Base-by-base conservation (phyloP, 306 rosid genomes). In the Clitoria ternatea region DNA sequence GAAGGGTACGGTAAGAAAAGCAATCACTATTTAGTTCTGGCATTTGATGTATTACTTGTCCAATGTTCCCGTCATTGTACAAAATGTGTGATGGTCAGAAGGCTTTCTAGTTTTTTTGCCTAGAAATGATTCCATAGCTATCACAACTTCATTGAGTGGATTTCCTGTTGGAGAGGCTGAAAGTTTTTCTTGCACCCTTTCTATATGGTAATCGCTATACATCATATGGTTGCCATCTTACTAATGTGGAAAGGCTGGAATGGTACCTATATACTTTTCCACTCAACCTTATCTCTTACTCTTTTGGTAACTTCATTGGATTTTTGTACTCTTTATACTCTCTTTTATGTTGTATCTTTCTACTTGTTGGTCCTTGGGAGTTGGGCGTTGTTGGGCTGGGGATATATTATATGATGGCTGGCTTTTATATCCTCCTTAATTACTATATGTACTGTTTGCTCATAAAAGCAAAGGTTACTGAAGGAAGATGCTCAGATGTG, bases 231-330 rank as follows among this genome's bases (percentile, higher is more conserved):
- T 14, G 24, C 42, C 42, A 7, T 30, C 32, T 57, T 30, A 57
- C 43, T 2, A n/a, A 4, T 57, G 42, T 57, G 43, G 63, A 56
- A 30, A 56, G 14, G 63, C 42, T 56, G 23, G 63, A 56, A 56
- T 22, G 63, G 63, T 85, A 45, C 43, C 73, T 61, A 14, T 78
- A 48, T 73, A 20, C 5, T 29, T 2, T 57, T 37, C 36, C 43
- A n/a, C 39, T 56, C 50, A 43, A 69, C 4, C 45, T 48, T 23
- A 63, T 80, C 68, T 60, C 63, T 17, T 44, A 52, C 37, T 14
- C 35, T 29, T 27, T 32, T 11, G 27, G 22, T 35, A 37, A 36
- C 37, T 22, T 42, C 1, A 43, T 27, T 55, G 12, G 15, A 39
- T 62, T 50, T n/a, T 9, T 54, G 56, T 19, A 20, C 36, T 26